Conservation (phyloP, 495 filamentous ascomycete species). For the Penicillium paxilli region DNA sequence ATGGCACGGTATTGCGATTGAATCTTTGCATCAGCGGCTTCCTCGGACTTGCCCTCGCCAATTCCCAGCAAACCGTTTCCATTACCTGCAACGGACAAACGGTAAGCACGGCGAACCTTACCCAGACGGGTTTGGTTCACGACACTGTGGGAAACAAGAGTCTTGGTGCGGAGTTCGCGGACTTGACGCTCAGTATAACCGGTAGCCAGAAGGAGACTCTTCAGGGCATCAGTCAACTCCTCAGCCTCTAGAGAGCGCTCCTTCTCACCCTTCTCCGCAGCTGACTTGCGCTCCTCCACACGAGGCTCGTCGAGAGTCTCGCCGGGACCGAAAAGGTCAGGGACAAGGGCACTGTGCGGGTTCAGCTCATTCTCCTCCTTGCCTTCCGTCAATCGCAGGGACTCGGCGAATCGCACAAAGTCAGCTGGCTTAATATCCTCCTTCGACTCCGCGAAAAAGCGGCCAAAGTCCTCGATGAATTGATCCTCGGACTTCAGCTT, state of each 20-base stretch:
- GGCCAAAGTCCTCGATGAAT: conserved; percentile 55
- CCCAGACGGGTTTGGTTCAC: conserved; percentile 94
- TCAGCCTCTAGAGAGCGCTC: conserved; percentile 35
- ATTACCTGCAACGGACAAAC: conserved; percentile 79
- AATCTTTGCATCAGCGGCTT: conserved; percentile 58
- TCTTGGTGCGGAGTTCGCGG: conserved; percentile 54
- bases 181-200: conserved; percentile 64
- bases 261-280: conserved; percentile 37
- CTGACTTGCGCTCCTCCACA: conserved; percentile 24
- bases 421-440: conserved; percentile 41
- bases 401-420: conserved; percentile 48
- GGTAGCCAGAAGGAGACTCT: conserved; percentile 64
- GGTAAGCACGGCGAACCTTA: conserved; percentile 74
- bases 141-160: conserved; percentile 69
- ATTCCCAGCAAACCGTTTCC: conserved; percentile 80
- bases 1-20: conserved; percentile 78
- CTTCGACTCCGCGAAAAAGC: conserved; percentile 55
- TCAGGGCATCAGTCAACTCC: conserved; percentile 53
- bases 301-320: conserved; percentile 37
- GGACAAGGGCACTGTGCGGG: conserved; percentile 44
- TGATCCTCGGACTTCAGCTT: conserved; percentile 62
- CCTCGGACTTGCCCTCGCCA: conserved; percentile 84
- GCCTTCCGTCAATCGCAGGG: conserved; percentile 47
- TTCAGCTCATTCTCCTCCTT: conserved; percentile 53
- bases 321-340: conserved; percentile 51